Base-by-base conservation (phyloP, 2,329 filamentous ascomycete species). In the Calonectria fujianensis region DNA sequence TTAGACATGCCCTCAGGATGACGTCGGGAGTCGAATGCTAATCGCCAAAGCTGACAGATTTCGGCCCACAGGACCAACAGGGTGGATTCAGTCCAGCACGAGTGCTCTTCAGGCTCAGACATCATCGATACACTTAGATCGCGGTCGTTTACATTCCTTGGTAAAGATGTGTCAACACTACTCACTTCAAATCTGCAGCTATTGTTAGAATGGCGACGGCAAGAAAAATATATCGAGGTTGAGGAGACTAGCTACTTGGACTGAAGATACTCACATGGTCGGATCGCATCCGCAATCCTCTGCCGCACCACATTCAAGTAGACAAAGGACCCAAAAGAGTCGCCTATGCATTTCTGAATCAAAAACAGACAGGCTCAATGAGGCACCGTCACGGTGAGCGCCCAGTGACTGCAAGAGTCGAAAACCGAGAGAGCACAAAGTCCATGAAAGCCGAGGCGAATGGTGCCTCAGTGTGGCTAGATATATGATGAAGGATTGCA, bases 271-370 rank as follows among this genome's bases (percentile, higher is more conserved):
- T 66, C 31, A 66, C 63, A 66, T 66, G 27, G 39, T 48, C 6
- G 63, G 45, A 20, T 45, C 63, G 24, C 63, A 66, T 11, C 39
- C 41, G 32, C 29, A 48, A 29, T 66, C 63, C 4, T 50, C 63
- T 14, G 63, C 41, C 9, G 63, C 63, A 4, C 39, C 39, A 11
- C 41, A 45, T 20, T 66, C 63, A 14, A 66, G 63, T 0, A 45
- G 14, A n/a, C 41, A 66, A 8, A 66, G 63, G 9, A n/a, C 13
- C 63, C 63, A 66, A 31, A 27, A 66, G 8, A 66, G 18, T 18
- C 63, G 24, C 45, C 32, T 48, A 13, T n/a, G 31, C 63, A 66
- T 66, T 29, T 66, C 63, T 4, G 63, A 29, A 16, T 66, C 63
- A 11, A 50, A 66, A 50, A 51, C 24, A 18, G 20, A 24, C 4